Conservation (phyloP, 2,329 filamentous ascomycete species). For the Verticillium isaacii region DNA sequence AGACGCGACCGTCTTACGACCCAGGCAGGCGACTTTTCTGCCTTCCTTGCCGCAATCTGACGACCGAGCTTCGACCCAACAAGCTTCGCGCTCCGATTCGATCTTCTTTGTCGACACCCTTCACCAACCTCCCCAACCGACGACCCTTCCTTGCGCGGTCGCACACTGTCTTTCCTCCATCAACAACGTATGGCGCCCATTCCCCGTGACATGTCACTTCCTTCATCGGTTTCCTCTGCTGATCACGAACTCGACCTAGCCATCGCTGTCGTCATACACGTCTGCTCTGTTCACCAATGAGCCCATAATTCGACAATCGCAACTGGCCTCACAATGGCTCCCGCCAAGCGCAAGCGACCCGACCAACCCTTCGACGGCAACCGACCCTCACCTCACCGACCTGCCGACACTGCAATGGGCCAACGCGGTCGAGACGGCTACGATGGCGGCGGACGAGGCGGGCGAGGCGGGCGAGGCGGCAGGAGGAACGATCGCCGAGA, state of each 20-base stretch:
- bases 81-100: neutral
- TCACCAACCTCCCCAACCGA: neutral
- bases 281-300: neutral
- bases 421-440: conserved; percentile 52
- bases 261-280: neutral
- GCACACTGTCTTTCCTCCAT: neutral
- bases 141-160: neutral
- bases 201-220: neutral
- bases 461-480: conserved; percentile 38
- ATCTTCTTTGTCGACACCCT: neutral
- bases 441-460: conserved; percentile 39
- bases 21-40: neutral
- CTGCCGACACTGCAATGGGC: conserved; percentile 48
- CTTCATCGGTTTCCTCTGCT: neutral
- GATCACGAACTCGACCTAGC: neutral
- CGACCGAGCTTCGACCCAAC: neutral
- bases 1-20: neutral
- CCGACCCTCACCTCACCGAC: conserved; percentile 59
- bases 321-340: conserved; percentile 10
- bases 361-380: conserved; percentile 45
- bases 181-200: neutral
- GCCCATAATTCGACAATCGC: neutral
- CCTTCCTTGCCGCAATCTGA: neutral
- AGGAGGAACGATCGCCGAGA: conserved; percentile 48
- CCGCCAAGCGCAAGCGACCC: conserved; percentile 56